Percentiles rank a stretch among this genome's conserved stretches.
Evolutionary conservation across 805 yeast genomes (phyloP).

Genomic region (Candida nitratophila): DNA sequence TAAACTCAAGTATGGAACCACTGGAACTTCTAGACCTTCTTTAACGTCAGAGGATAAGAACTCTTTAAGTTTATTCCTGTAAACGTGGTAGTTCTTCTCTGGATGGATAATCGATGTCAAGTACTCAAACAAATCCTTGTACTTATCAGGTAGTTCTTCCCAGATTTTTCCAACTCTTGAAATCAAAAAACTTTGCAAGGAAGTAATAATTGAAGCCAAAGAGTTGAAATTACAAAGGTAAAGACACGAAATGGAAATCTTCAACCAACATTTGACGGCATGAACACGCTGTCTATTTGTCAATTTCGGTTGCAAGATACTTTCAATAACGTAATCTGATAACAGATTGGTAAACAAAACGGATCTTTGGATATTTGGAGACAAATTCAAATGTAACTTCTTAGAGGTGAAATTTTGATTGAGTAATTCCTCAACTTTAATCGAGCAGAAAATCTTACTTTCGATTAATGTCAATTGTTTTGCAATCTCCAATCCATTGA

Average conservation of each 20-base stretch:
- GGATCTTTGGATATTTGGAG: slow-evolving; percentile 58
- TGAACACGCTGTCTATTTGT: slow-evolving; percentile 42
- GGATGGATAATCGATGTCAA: slow-evolving; percentile 68
- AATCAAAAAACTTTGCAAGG: slow-evolving; percentile 65
- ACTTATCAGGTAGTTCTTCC: slow-evolving; percentile 51
- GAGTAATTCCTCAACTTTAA: slow-evolving; percentile 59
- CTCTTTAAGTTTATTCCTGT: slow-evolving; percentile 55
- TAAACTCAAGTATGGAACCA: slow-evolving; percentile 70
- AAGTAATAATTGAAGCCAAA: slow-evolving; percentile 69
- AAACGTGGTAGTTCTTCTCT: slow-evolving; percentile 62
- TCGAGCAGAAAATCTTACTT: slow-evolving; percentile 54
- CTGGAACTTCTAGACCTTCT: slow-evolving; percentile 43
- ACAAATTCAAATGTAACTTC: slow-evolving; percentile 48
- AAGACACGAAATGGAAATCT: slow-evolving; percentile 63
- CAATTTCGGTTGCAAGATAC: slow-evolving; percentile 49
- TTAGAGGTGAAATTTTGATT: slow-evolving; percentile 58
- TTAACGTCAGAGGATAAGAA: slow-evolving; percentile 41
- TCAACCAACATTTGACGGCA: slow-evolving; percentile 63
- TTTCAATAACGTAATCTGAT: slow-evolving; percentile 67
- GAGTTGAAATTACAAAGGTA: slow-evolving; percentile 74
- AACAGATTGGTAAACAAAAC: slow-evolving; percentile 64
- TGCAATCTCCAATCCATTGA: slow-evolving; percentile 68
- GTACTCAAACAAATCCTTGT: slow-evolving; percentile 54
- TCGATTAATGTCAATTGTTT: slow-evolving; percentile 73
- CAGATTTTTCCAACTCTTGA: slow-evolving; percentile 58